Base-by-base conservation (phyloP, 306 rosid genomes). In the Senna tora region DNA sequence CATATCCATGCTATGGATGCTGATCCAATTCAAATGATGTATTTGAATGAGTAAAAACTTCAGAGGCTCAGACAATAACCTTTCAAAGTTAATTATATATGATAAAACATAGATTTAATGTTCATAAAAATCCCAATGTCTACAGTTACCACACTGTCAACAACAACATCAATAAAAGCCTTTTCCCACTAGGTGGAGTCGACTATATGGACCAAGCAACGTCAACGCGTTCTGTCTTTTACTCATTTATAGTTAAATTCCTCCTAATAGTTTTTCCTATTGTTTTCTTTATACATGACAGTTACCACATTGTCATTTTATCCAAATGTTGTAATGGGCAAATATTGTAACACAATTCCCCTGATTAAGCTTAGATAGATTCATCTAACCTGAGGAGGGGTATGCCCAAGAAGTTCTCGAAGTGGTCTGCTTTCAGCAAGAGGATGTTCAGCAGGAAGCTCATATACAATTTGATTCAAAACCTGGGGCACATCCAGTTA, bases 361-460 rank as follows among this genome's bases (percentile, higher is more conserved):
- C 50, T 28, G 19, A 59, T 59, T 53, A 46, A 32, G 58, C 66
- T 56, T 57, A 25, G 56, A 75, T 57, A 25, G 56, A 75, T 78
- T 50, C 30, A 71, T 45, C 47, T 19, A 75, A 93, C 99, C 97
- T 94, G 99, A 45, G 93, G 91, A 2, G 99, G 99, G 14, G 99
- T 94, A 82, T 94, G 99, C 28, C 99, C 99, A 66, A 94, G 99
- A 81, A 91, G 99, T 72, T 94, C 99, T 5, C 90, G 97, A 30
- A 94, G 87, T 33, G 99, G 99, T 86, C 89, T 86, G 87, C 95
- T 91, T 77, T 91, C 97, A 61, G 99, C 89, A 72, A 94, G 84
- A 81, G 99, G 99, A 82, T 94, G 99, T 81, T 94, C 97, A 61
- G 97, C 87, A 46, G 99, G 99, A 88, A 94, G 99, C 80, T 94